A percentile compares a stretch with the other conserved stretches of the same genome.
Conservation (phyloP, 176 grass and related monocot species). For the Phyllostachys edulis region DNA sequence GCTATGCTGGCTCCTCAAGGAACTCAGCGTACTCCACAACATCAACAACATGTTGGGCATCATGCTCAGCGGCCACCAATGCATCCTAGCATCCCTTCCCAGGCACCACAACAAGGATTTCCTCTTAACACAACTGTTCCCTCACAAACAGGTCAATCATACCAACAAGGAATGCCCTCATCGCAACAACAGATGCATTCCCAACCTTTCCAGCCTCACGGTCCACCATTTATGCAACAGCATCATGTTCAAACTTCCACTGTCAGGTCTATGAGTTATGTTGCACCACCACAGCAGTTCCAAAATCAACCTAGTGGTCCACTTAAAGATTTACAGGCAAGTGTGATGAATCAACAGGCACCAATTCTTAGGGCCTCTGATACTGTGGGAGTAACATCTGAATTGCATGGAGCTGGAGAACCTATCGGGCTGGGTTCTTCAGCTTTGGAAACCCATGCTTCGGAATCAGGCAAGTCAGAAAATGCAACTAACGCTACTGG, state of each 20-base stretch:
- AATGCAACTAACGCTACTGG: conserved; percentile 33
- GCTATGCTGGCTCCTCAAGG: conserved; percentile 46
- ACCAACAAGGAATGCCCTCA: conserved; percentile 53
- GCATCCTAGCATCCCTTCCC: conserved; percentile 47
- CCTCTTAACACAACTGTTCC: conserved; percentile 32
- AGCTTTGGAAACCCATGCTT: conserved; percentile 3
- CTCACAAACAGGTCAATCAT: conserved; percentile 45
- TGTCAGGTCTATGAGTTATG: conserved; percentile 38
- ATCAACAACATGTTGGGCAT: conserved; percentile 53
- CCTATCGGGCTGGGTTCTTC: conserved; percentile 26
- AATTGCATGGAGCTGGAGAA: conserved; percentile 17
- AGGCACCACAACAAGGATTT: conserved; percentile 51
- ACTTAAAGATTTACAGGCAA: conserved; percentile 13
- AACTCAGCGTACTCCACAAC: conserved; percentile 44
- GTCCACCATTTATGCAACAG: conserved; percentile 41
- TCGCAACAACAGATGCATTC: conserved; percentile 48
- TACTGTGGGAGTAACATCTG: no score
- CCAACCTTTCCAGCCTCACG: conserved; percentile 40
- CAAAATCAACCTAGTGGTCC: conserved; percentile 45
- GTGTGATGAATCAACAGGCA: no score
- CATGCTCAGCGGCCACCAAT: conserved; percentile 39
- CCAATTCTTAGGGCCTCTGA: no score
- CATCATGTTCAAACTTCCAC: conserved; percentile 42
- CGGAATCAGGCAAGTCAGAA: conserved; percentile 38
- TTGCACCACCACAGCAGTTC: conserved; percentile 43